Evolutionary conservation across 345 rosid species (phyloP), one percentile per base, ranked within the genome.

Genomic region (Lumnitzera racemosa): DNA sequence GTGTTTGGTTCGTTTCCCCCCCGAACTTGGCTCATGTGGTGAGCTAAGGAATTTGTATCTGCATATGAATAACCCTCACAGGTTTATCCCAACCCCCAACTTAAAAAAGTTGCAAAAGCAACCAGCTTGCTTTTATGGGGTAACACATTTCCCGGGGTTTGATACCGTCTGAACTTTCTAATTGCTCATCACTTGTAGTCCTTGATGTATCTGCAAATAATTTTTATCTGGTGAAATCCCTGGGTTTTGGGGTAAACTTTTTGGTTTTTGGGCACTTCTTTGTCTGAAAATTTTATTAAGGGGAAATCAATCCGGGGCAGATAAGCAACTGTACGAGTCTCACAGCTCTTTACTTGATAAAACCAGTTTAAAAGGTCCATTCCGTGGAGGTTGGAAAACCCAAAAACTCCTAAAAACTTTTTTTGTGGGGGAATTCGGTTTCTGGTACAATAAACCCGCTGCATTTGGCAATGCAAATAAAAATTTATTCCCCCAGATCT

Each of bases 111-210:
- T 92, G 63, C 88, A 85, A 64, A 84, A 89, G 78, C 86, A 58
- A 89, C 97, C 53, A 89, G 95, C 82, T 79, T 92, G 80, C 94
- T 85, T 65, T 58, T 92, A 27, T 92, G 98, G 98, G 95, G 96
- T 2, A 89, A 92, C 59, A 75, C 81, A 15, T 73, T 92, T 41
- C 63, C 97, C 53, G 97, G 96, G 2, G n/a, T n/a, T 46, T 77
- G 24, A 89, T 92, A 57, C 98, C 97, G 43, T 71, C 88, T 10
- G 91, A 84, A 70, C 67, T 92, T 57, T 92, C 98, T 0, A 92
- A 92, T 61, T 92, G 89, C 67, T 92, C 98, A 15, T 82, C 96
- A 14, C 91, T 92, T 5, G 91, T 92, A 56, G 94, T 92, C 61
- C 81, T 92, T 62, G 98, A 92, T 73, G 91, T 79, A 61, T 89